Evolutionary conservation across 1,139 yeast species (phyloP), one percentile per base, ranked within the genome.

Genomic region (Pichia sp.): DNA sequence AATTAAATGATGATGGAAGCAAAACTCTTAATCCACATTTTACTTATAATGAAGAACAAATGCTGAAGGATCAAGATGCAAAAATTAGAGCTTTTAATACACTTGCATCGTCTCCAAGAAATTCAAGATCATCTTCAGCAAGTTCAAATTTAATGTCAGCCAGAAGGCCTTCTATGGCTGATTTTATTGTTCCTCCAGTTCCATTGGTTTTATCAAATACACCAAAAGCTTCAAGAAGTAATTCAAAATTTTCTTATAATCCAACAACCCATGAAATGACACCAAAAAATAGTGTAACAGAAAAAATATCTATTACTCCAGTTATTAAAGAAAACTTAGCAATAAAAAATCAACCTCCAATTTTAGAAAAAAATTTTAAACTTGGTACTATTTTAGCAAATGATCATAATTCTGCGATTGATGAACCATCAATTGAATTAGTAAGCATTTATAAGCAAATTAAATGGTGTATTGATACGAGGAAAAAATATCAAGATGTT

Each of bases 401-500:
- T 56, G 85, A 83, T 46, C 83, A 79, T 29, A 75, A 83, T 55
- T 78, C 86, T 10, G 75, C 77, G 48, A 48, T 46, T 10, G 95
- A 86, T 54, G 70, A 71, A 40, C 86, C 90, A 1, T 79, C 88
- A 0, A 78, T 76, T 4, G 94, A 85, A 57, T 70, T 94, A 53
- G 72, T 83, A 48, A 79, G 76, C 43, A 75, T 92, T 59, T 92
- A 84, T 64, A 65, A 75, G 31, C 81, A 85, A 53, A 86, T 94
- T 34, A 78, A 80, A 53, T 71, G 74, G 38, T 86, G 97, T 62
- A 74, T 92, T 53, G 82, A 78, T 27, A 64, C 86, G 51, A 81
- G 99, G 63, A 82, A 79, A 58, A 85, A 83, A 64, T 94, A 90
- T 63, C 84, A 86, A 66, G 62, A 68, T 1, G 59, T 78, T 6